These are phyloP conservation scores for Fusarium palustre DNA, from an alignment of 2,329 filamentous ascomycete genomes.

Conservation along the genomic window DNA sequence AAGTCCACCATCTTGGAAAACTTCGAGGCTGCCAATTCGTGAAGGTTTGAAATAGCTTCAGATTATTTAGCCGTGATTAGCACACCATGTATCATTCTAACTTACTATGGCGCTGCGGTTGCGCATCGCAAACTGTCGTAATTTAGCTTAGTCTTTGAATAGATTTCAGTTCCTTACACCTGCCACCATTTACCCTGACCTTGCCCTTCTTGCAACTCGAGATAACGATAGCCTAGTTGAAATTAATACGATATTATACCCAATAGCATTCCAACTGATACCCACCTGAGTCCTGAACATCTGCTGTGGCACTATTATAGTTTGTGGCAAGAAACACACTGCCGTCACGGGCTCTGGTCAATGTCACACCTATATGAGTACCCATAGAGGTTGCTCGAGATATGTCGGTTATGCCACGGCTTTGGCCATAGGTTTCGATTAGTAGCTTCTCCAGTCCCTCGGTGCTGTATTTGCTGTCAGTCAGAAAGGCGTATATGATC, in stretches of 20 bases:
- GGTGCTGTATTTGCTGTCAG: slow-evolving; percentile 21
- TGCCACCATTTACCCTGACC: slow-evolving; percentile 14
- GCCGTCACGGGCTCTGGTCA: slow-evolving; percentile 25
- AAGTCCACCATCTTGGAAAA: slow-evolving; percentile 39
- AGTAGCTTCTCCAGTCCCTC: slow-evolving; percentile 15
- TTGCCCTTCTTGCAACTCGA: slow-evolving; percentile 10
- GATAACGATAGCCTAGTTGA: slow-evolving; percentile 18
- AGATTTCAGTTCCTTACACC: slow-evolving; percentile 10
- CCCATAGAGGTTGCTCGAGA: slow-evolving; percentile 22
- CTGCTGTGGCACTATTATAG: slow-evolving; percentile 24
- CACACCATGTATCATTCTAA: background rate
- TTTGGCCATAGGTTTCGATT: slow-evolving; percentile 10
- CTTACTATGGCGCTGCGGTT: slow-evolving; percentile 37
- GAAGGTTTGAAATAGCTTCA: slow-evolving; percentile 29
- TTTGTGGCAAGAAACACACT: slow-evolving; percentile 29
- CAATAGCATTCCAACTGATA: background rate
- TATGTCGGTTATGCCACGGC: slow-evolving; percentile 8
- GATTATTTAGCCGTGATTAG: background rate
- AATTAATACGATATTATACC: background rate
- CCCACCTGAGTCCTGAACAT: background rate
- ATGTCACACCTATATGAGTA: slow-evolving; percentile 22
- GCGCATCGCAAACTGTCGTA: slow-evolving; percentile 20
- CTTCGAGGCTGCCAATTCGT: slow-evolving; percentile 20
- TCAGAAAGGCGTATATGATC: slow-evolving; percentile 8
- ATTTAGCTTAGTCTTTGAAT: slow-evolving; percentile 4